Conservation (phyloP, 2,329 filamentous ascomycete species). For the Calonectria naviculata region DNA sequence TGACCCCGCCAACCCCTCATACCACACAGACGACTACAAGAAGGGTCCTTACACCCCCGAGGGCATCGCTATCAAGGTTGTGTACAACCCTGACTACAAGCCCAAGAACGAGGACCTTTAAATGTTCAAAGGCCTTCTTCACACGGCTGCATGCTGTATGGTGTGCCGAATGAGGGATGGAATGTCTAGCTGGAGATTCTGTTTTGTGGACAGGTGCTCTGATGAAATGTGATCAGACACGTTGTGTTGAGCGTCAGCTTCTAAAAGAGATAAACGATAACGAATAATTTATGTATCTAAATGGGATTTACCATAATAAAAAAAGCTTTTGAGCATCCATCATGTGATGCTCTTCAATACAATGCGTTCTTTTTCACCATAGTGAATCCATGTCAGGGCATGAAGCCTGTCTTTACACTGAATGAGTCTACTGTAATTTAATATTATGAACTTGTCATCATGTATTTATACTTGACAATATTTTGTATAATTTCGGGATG, state of each 20-base stretch:
- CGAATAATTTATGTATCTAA: background rate
- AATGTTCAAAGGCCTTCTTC: background rate
- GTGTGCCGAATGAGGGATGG: background rate
- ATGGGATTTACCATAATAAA: background rate
- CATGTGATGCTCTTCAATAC: background rate
- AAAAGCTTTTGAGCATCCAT: background rate
- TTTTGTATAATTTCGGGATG: background rate
- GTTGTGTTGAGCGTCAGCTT: background rate
- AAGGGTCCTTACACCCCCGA: constrained; percentile 29
- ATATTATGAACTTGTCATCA: background rate
- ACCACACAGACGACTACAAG: constrained; percentile 32
- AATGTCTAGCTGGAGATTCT: background rate
- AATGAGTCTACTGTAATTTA: background rate
- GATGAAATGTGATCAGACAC: background rate
- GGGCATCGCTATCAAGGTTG: constrained; percentile 43
- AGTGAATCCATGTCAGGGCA: background rate
- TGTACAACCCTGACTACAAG: constrained; percentile 15
- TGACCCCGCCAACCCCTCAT: constrained; percentile 26
- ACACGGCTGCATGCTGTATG: background rate
- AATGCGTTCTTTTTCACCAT: background rate
- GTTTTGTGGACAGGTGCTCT: too few species aligned
- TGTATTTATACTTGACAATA: background rate
- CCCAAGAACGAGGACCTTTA: constrained; percentile 8
- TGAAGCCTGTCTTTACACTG: background rate
- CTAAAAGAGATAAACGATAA: background rate